Conservation (phyloP, 306 rosid genomes). For the Rubus idaeus region DNA sequence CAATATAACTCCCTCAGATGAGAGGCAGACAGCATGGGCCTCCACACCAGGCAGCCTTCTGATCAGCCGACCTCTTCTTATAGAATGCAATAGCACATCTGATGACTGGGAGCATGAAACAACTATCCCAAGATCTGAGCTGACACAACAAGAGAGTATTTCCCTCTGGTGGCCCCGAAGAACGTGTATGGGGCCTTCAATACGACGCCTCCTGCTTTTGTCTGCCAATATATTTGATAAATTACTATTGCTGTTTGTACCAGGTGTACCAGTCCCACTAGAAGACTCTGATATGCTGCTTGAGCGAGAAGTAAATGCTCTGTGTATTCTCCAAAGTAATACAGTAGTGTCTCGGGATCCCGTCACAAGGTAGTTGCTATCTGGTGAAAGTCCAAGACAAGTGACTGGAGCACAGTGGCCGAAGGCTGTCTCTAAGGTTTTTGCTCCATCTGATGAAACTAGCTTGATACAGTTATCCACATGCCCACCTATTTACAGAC, state of each 20-base stretch:
- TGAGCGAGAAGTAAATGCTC: slow-evolving; percentile 50
- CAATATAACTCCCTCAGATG: slow-evolving; percentile 82
- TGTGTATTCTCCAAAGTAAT: slow-evolving; percentile 86
- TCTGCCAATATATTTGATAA: slow-evolving; percentile 50
- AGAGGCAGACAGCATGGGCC: slow-evolving; percentile 78
- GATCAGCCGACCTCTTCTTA: slow-evolving; percentile 73
- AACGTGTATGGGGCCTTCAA: slow-evolving; percentile 88
- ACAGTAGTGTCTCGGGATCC: slow-evolving; percentile 89
- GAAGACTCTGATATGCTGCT: slow-evolving; percentile 53
- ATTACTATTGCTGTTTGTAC: slow-evolving; percentile 51
- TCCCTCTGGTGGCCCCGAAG: slow-evolving; percentile 88
- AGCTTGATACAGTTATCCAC: slow-evolving; percentile 82
- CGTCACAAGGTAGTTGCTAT: slow-evolving; percentile 81
- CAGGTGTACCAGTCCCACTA: slow-evolving; percentile 38
- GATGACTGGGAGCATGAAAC: slow-evolving; percentile 82
- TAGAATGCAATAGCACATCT: slow-evolving; percentile 84
- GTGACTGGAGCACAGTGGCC: slow-evolving; percentile 96
- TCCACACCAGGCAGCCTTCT: slow-evolving; percentile 75
- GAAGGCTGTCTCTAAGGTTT: slow-evolving; percentile 83
- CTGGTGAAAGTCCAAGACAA: slow-evolving; percentile 77
- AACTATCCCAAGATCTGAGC: slow-evolving; percentile 84
- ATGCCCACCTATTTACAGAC: slow-evolving; percentile 77
- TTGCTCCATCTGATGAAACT: slow-evolving; percentile 87
- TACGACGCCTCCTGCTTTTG: slow-evolving; percentile 59
- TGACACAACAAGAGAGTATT: slow-evolving; percentile 82